A percentile compares a stretch with the other conserved stretches of the same genome.
These are phyloP conservation scores for Actinomucor elegans DNA, from an alignment of 371 early-diverging fungal genomes.

Conservation along the genomic window DNA sequence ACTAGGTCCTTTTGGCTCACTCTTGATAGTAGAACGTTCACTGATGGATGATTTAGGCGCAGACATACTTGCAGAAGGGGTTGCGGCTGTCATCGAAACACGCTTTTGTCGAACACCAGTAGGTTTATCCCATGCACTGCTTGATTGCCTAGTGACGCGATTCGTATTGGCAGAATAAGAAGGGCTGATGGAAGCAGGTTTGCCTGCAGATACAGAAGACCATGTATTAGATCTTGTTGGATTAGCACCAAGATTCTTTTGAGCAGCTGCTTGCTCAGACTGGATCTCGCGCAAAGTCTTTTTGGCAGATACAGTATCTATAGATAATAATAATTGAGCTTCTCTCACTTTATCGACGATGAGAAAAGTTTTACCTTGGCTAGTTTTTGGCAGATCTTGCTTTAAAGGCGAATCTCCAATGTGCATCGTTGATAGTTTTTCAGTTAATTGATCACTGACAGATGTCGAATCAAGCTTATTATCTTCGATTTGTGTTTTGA, in stretches of 20 bases:
- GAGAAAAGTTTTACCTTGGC: too few species aligned
- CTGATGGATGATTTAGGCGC: not conserved
- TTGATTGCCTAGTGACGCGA: not conserved
- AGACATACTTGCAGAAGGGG: not conserved
- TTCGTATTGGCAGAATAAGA: slow-evolving; percentile 2
- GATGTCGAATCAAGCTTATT: too few species aligned
- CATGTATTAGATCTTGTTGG: slow-evolving; percentile 5
- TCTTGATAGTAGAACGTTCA: not conserved
- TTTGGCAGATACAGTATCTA: too few species aligned
- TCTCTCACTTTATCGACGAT: too few species aligned
- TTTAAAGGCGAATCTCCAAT: too few species aligned
- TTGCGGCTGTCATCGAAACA: slow-evolving; percentile 7
- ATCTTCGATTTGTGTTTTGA: not conserved
- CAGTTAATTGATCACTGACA: too few species aligned
- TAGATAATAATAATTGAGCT: too few species aligned
- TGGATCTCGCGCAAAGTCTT: not conserved
- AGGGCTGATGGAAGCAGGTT: not conserved
- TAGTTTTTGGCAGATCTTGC: too few species aligned
- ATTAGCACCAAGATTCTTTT: not conserved
- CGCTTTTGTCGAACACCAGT: slow-evolving; percentile 5
- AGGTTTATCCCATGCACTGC: slow-evolving; percentile 1
- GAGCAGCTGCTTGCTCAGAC: not conserved
- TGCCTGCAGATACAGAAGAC: slow-evolving; percentile 5
- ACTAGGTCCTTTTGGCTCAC: slow-evolving; percentile 45
- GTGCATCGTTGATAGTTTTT: too few species aligned